These are phyloP conservation scores for Salvia rosmarinus DNA, from an alignment of 257 asterid species.

Conservation along the genomic window DNA sequence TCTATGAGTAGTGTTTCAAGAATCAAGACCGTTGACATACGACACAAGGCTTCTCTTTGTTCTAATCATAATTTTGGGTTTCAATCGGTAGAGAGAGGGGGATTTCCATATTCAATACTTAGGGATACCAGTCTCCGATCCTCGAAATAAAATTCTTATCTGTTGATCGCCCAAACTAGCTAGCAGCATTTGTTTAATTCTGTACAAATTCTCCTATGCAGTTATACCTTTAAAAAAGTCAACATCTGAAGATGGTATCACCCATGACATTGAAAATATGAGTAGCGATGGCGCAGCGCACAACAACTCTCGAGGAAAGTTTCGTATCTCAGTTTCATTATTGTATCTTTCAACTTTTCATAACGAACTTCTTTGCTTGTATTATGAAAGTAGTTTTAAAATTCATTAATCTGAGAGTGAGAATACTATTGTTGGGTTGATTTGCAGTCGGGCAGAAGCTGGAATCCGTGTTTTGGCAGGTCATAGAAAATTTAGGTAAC, in stretches of 20 bases:
- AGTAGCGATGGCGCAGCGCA: background rate
- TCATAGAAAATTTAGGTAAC: background rate
- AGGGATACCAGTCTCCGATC: too few species aligned
- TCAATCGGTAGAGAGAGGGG: too few species aligned
- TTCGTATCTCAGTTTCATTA: background rate
- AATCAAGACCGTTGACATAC: too few species aligned
- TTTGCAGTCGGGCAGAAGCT: background rate
- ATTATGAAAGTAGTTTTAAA: background rate
- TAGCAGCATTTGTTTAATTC: too few species aligned
- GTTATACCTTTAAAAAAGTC: background rate
- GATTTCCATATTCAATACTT: too few species aligned
- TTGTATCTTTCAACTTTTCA: too few species aligned
- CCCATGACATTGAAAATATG: background rate
- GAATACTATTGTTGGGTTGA: background rate
- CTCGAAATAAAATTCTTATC: too few species aligned
- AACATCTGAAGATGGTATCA: background rate
- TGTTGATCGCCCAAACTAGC: too few species aligned
- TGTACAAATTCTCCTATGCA: background rate
- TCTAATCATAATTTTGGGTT: too few species aligned
- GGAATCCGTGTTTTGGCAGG: background rate
- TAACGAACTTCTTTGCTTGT: background rate
- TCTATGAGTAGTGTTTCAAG: too few species aligned
- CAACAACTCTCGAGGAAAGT: background rate
- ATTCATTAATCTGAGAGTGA: too few species aligned
- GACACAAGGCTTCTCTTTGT: too few species aligned